Percentiles rank a stretch among this genome's conserved stretches.
Conservation (phyloP, 495 filamentous ascomycete species). For the Penicillium angulare region DNA sequence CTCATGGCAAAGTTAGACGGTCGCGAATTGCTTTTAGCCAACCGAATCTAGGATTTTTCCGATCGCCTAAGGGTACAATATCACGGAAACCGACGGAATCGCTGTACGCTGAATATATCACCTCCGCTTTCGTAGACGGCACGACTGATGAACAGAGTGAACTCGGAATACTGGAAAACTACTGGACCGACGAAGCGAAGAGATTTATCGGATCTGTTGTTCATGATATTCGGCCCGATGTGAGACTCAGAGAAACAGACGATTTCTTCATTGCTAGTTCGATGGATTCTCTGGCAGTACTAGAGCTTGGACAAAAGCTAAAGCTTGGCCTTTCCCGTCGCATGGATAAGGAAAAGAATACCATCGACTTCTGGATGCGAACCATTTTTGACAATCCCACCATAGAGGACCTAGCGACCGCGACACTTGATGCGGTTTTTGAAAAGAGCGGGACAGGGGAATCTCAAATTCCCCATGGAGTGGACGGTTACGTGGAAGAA, state of each 20-base stretch:
- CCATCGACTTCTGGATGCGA: constrained; percentile 15
- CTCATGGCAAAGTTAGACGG: constrained; percentile 20
- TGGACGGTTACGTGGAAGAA: constrained; percentile 4
- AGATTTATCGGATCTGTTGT: constrained; percentile 15
- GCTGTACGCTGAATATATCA: constrained; percentile 14
- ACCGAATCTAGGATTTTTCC: constrained; percentile 13
- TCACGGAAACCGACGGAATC: constrained; percentile 16
- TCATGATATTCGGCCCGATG: constrained; percentile 14
- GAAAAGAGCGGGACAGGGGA: neutral
- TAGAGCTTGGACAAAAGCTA: constrained; percentile 16
- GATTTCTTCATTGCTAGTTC: constrained; percentile 15
- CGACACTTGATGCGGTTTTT: constrained; percentile 8
- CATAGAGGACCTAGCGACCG: constrained; percentile 12
- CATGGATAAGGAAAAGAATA: constrained; percentile 14
- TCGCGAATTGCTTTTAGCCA: constrained; percentile 16
- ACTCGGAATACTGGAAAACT: constrained; percentile 14
- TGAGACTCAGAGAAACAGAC: constrained; percentile 7
- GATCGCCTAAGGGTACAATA: constrained; percentile 14
- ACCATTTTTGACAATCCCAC: constrained; percentile 17
- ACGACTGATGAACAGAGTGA: constrained; percentile 14
- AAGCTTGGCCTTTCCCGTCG: constrained; percentile 8
- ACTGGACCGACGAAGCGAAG: constrained; percentile 15
- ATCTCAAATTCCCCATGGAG: neutral
- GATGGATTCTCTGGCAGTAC: constrained; percentile 15
- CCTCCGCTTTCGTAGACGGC: constrained; percentile 12